Evolutionary conservation across 2,329 filamentous ascomycete species (phyloP).

Genomic region (Biscogniauxia marginata): DNA sequence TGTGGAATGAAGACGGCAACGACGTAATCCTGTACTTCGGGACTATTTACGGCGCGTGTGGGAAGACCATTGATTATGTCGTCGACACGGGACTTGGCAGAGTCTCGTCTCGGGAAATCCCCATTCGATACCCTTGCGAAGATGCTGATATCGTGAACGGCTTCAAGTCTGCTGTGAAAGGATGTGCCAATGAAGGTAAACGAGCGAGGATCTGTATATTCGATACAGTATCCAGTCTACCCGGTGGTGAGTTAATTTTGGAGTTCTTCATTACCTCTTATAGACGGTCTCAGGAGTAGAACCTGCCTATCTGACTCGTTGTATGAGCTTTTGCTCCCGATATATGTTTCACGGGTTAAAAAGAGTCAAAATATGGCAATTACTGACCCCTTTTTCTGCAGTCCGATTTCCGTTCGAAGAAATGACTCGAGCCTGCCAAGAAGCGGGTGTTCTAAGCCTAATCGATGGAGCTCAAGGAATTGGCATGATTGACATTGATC

Average conservation of each 20-base stretch:
- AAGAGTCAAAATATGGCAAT: too few species aligned
- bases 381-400: too few species aligned
- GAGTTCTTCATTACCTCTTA: too few species aligned
- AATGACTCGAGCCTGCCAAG: slow-evolving; percentile 62
- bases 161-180: slow-evolving; percentile 59
- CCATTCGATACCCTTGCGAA: slow-evolving; percentile 65
- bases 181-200: slow-evolving; percentile 54
- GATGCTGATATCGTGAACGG: slow-evolving; percentile 63
- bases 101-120: slow-evolving; percentile 52
- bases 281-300: too few species aligned
- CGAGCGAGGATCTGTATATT: slow-evolving; percentile 69
- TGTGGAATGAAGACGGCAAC: slow-evolving; percentile 64
- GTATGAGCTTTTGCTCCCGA: too few species aligned
- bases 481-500: slow-evolving; percentile 73
- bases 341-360: too few species aligned
- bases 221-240: slow-evolving; percentile 76
- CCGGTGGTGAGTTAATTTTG: too few species aligned
- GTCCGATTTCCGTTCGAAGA: slow-evolving; percentile 75
- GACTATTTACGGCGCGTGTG: slow-evolving; percentile 76
- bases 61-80: slow-evolving; percentile 68
- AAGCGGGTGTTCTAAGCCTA: slow-evolving; percentile 67
- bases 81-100: slow-evolving; percentile 59
- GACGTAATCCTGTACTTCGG: slow-evolving; percentile 80
- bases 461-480: slow-evolving; percentile 85
- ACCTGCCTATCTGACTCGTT: too few species aligned